phyloP scores from a whole-genome alignment of 1,284 basidiomycete species.

The Ustilago cynodontis region DNA sequence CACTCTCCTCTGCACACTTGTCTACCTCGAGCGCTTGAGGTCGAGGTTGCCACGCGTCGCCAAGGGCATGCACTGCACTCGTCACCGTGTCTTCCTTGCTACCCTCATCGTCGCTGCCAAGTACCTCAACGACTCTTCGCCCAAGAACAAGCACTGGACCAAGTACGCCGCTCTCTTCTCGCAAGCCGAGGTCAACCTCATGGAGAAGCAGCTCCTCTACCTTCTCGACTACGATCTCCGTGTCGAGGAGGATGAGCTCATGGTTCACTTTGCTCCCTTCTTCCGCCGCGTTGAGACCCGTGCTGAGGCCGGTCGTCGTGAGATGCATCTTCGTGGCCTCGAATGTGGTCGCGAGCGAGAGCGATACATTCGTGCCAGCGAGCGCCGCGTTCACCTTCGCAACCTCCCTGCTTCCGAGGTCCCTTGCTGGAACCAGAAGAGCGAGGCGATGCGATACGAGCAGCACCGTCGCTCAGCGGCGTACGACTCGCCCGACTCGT shows the following conservation, averaged over 20 bases:
- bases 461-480: constrained; percentile 42
- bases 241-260: constrained; percentile 69
- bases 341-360: constrained; percentile 67
- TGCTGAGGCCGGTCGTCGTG: constrained; percentile 65
- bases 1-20: constrained; percentile 89
- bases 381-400: constrained; percentile 65
- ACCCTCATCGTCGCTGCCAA: constrained; percentile 95
- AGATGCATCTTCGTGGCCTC: constrained; percentile 68
- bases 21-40: constrained; percentile 91
- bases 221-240: constrained; percentile 70
- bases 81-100: constrained; percentile 94
- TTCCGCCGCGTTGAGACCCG: constrained; percentile 67
- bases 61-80: constrained; percentile 91
- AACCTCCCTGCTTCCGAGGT: constrained; percentile 65
- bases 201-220: constrained; percentile 83
- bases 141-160: constrained; percentile 84
- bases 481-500: constrained; percentile 47
- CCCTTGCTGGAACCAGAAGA: constrained; percentile 65
- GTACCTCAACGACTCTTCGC: constrained; percentile 91
- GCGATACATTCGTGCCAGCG: constrained; percentile 65
- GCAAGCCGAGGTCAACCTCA: constrained; percentile 82
- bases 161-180: constrained; percentile 80
- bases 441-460: constrained; percentile 35
- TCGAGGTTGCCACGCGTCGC: constrained; percentile 83
- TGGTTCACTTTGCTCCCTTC: constrained; percentile 68